Evolutionary conservation across 2,329 filamentous ascomycete species (phyloP), one percentile per base, ranked within the genome.

Genomic region (Colletotrichum sp.): DNA sequence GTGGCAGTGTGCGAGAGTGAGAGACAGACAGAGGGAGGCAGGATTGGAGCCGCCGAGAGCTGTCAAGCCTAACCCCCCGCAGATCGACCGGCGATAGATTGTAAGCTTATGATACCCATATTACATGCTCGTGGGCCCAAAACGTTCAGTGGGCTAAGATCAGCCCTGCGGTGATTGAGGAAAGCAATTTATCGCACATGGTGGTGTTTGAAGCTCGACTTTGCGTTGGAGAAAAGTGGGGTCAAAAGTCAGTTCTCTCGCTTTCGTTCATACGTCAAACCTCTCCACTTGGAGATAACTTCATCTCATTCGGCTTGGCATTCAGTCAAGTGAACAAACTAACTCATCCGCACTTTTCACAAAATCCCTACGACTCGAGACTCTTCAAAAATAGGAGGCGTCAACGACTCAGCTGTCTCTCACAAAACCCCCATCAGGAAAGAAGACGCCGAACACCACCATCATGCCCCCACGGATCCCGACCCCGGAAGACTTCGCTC

Each of bases 401-500:
- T 63, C 59, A n/a, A 63, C 59, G 59, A 32, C 26, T 30, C 28
- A 32, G 26, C 28, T 2, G 59, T 13, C 26, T 30, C 59, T 63
- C 28, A 63, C 28, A 52, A 10, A 32, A 66, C 24, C 10, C 39
- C n/a, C 21, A 24, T 15, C 32, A 24, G 63, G 26, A 55, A 34
- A 71, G 30, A n/a, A 15, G 18, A 12, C 34, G 12, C 57, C 39
- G 39, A 55, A 48, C 5, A 15, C 7, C 15, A 60, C 59, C 36
- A 90, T 64, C 36, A 90, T 86, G 85, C 84, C 88, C 34, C 86
- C 88, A 5, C 86, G 88, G 55, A 87, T 91, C 77, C 90, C 90
- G 8, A 87, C 87, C 26, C 81, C 84, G 10, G 84, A 84, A 18
- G 90, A 92, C 82, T 91, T 92, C 78, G 77, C 84, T 48, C 79